Evolutionary conservation across 768 basidiomycete genomes (phyloP), one percentile per base, ranked within the genome.

Genomic region (Suillus bovinus): DNA sequence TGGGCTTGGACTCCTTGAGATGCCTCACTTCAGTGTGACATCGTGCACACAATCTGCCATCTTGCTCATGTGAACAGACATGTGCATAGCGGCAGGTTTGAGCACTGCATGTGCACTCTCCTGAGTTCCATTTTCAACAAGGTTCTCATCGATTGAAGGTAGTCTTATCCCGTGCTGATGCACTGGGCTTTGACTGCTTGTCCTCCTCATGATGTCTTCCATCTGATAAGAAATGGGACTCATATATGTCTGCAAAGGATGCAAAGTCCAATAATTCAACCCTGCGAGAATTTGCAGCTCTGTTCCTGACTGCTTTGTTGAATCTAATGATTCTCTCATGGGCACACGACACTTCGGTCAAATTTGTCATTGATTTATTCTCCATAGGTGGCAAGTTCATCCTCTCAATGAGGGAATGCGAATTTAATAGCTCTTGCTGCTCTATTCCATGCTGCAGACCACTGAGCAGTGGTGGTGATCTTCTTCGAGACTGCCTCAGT

Each of bases 251-350:
- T 3, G n/a, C 27, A 14, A 55, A 55, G 33, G 33, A 11, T 4
- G 33, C 38, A 39, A 59, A 10, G 36, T 78, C 71, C 13, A 67
- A 63, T 65, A 76, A 73, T 11, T 63, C 49, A 2, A 64, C 17
- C 0, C 31, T 6, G 16, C 63, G 62, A 11, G 67, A 62, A 0
- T 66, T 62, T 29, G 59, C 66, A 31, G 74, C 71, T 9, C 52
- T 14, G 2, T 67, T 68, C 8, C 79, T 59, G 27, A 77, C 56
- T 0, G 72, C 73, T 22, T 63, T 61, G 61, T 81, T 76, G 60
- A 62, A 74, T 14, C 62, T 41, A 61, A 79, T 64, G 64, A 78
- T 62, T 7, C 63, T 29, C 1, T 10, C 9, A 42, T 72, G 71
- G 8, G 49, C 44, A 1, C 54, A 27, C 1, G 1, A 27, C 6